Percentiles rank a stretch among this genome's conserved stretches.
Conservation (phyloP, 495 filamentous ascomycete species). For the Tuber microsphaerosporum region DNA sequence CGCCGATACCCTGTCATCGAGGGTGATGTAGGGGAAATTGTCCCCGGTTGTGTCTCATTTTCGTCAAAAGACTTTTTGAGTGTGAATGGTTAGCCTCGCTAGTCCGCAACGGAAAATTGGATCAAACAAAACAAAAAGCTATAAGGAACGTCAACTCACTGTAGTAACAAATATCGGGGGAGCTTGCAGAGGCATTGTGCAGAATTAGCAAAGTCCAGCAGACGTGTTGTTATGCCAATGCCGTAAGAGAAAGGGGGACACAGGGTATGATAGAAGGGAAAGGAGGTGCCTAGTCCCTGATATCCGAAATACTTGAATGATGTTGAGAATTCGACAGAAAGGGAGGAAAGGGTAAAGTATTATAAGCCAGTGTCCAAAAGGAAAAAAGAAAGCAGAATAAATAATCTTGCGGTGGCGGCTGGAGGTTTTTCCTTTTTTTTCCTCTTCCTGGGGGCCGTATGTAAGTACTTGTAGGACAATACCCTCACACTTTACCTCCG, state of each 20-base stretch:
- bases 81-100: conserved; percentile 18
- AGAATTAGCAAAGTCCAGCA: not conserved
- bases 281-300: not conserved
- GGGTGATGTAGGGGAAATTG: conserved; percentile 16
- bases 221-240: not conserved
- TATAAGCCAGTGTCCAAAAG: not conserved
- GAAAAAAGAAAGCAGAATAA: not conserved
- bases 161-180: conserved; percentile 31
- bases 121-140: conserved; percentile 2
- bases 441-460: not conserved
- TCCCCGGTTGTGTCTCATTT: conserved; percentile 5
- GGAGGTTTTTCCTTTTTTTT: not conserved
- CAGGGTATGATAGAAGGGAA: not conserved
- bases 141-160: conserved; percentile 8
- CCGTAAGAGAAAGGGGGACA: not conserved
- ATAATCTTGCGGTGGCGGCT: not conserved
- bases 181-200: conserved; percentile 6
- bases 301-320: not conserved
- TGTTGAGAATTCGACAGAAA: not conserved
- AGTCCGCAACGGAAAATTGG: not conserved
- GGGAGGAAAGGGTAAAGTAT: not conserved
- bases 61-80: conserved; percentile 24
- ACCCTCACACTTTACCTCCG: not conserved
- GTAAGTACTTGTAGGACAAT: not conserved
- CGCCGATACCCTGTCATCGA: conserved; percentile 7